Evolutionary conservation across 306 rosid genomes (phyloP), one percentile per base, ranked within the genome.

Genomic region (Cicer bijugum): DNA sequence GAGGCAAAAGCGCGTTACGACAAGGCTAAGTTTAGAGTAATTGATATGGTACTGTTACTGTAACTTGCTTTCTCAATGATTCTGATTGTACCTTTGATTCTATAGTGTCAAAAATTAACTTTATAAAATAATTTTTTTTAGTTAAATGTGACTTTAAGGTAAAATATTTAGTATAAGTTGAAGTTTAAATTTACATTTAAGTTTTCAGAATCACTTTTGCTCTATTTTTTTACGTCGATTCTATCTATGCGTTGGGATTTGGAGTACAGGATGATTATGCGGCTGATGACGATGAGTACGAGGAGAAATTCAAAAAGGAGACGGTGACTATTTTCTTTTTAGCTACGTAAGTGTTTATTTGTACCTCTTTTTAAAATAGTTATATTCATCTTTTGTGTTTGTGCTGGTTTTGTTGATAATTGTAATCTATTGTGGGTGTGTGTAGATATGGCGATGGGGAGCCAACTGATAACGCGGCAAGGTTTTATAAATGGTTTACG

Each of bases 371-470:
- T 3, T 1, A 12, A 28, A 16, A 8, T 3, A 12, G 5, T 38
- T 16, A 15, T 57, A 1, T 42, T 64, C 1, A 5, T 39, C 4
- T 58, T 38, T 28, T 45, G 17, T 23, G 10, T 9, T 12, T 62
- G 8, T 33, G 42, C 0, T 57, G 1, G 23, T 58, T 19, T 50
- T 52, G 58, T 16, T 75, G 7, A 23, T 44, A 57, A 72, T 62
- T 66, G 44, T 66, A 19, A 44, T 77, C 50, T 57, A 43, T 71
- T 70, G 80, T 70, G 67, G 42, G 40, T 75, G 51, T 59, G 51
- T 85, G 79, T 84, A 95, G 99, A 87, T 95, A 95, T 79, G 99
- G 99, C 74, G 99, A 95, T 79, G 99, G 99, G 12, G 99, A 95
- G 82, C 99, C 99, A 56, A 95, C 99, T 0, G 99, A 95, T 72